Percentiles rank a stretch among this genome's conserved stretches.
These are phyloP conservation scores for Cardiospermum halicacabum DNA, from an alignment of 345 rosid genomes.

Conservation along the genomic window DNA sequence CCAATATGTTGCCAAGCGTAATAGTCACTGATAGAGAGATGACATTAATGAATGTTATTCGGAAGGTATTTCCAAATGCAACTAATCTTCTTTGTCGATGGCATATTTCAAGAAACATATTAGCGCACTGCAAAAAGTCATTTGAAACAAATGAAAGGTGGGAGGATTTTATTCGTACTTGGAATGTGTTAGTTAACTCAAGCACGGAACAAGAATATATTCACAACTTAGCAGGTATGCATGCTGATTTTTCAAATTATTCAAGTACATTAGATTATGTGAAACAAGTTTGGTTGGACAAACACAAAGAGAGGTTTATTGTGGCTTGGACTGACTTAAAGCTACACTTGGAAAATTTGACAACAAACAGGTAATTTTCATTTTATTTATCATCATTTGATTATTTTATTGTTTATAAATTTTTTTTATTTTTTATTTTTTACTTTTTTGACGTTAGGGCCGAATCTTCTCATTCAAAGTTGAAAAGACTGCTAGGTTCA, in stretches of 20 bases:
- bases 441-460: too few relatives aligned
- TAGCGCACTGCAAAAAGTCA: slow-evolving; percentile 3
- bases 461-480: background rate
- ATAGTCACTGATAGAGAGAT: background rate
- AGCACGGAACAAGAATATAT: background rate
- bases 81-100: slow-evolving; percentile 15
- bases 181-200: background rate
- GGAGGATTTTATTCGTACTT: background rate
- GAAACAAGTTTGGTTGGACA: background rate
- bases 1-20: background rate
- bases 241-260: background rate
- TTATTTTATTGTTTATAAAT: too few relatives aligned
- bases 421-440: too few relatives aligned
- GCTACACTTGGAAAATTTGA: background rate
- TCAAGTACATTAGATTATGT: background rate
- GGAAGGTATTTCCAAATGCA: slow-evolving; percentile 5
- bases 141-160: slow-evolving; percentile 15
- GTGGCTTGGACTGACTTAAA: background rate
- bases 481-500: background rate
- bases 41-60: slow-evolving; percentile 6
- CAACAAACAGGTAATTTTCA: too few relatives aligned
- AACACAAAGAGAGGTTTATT: background rate
- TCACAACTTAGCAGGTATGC: background rate
- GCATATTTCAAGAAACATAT: slow-evolving; percentile 15
- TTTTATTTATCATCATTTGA: too few relatives aligned